Percentiles rank a stretch among this genome's conserved stretches.
phyloP scores from a whole-genome alignment of 2,329 filamentous ascomycete species.

The Xylaria sp. region DNA sequence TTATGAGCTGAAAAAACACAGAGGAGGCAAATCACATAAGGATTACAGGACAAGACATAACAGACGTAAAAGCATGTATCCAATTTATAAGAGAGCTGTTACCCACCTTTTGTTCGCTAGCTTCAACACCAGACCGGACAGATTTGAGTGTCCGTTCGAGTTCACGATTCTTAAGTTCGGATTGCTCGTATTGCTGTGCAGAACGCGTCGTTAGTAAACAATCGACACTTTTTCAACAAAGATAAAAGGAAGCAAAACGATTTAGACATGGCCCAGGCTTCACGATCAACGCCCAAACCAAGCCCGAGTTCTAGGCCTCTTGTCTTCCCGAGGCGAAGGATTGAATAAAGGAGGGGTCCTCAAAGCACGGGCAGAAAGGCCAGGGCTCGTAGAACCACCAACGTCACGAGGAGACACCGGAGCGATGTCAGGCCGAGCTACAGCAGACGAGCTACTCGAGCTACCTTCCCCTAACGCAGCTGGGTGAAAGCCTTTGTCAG shows the following conservation, averaged over 20 bases:
- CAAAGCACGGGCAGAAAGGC: neutral
- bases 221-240: neutral
- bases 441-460: slow-evolving; percentile 17
- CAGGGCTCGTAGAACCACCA: neutral
- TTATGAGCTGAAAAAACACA: neutral
- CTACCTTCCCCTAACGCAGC: slow-evolving; percentile 16
- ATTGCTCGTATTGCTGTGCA: slow-evolving; percentile 52
- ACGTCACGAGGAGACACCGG: neutral
- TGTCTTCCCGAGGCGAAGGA: neutral
- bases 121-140: slow-evolving; percentile 44
- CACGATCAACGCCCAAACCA: slow-evolving; percentile 8
- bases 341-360: neutral
- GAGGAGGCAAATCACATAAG: neutral
- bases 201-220: slow-evolving; percentile 21
- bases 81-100: slow-evolving; percentile 11
- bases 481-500: slow-evolving; percentile 20
- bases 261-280: slow-evolving; percentile 4
- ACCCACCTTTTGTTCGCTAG: slow-evolving; percentile 50
- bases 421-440: slow-evolving; percentile 16
- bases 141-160: slow-evolving; percentile 51
- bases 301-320: slow-evolving; percentile 17
- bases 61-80: neutral
- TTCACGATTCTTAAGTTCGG: slow-evolving; percentile 52
- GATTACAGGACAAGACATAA: neutral
- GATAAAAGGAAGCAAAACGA: neutral